phyloP scores from a whole-genome alignment of 2,329 filamentous ascomycete species.

The Fusarium cicatricum region DNA sequence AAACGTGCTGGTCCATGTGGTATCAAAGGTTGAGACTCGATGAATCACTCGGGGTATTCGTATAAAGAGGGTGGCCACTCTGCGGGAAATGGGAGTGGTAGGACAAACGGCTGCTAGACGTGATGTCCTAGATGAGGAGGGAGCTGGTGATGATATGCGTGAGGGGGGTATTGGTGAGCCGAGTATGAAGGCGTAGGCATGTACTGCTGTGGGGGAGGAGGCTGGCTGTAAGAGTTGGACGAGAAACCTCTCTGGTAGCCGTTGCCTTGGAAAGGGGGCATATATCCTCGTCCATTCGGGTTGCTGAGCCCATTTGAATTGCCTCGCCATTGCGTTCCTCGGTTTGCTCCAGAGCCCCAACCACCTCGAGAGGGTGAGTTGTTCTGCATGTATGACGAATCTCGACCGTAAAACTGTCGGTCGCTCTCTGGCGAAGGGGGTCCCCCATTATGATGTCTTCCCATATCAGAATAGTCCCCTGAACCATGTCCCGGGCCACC shows the following conservation, averaged over 20 bases:
- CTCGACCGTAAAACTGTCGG: constrained; percentile 8
- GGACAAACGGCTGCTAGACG: constrained; percentile 11
- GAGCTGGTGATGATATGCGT: constrained; percentile 21
- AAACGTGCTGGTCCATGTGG: too few relatives aligned
- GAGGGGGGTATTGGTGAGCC: constrained; percentile 14
- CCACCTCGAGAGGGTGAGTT: not conserved
- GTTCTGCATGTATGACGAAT: constrained; percentile 2
- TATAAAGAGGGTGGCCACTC: not conserved
- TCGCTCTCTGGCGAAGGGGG: constrained; percentile 18
- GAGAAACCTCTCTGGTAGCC: constrained; percentile 13
- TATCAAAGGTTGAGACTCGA: too few relatives aligned
- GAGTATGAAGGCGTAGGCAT: constrained; percentile 5
- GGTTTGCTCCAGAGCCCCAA: constrained; percentile 13
- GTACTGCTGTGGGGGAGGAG: constrained; percentile 16
- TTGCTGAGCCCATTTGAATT: constrained; percentile 14
- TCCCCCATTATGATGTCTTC: constrained; percentile 2
- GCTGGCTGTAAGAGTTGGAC: not conserved
- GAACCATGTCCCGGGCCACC: not conserved
- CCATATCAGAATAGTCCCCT: constrained; percentile 3
- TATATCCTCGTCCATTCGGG: constrained; percentile 8
- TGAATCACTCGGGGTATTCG: too few relatives aligned
- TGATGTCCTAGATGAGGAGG: constrained; percentile 24
- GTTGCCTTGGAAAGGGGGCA: constrained; percentile 15
- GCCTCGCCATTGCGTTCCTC: constrained; percentile 20
- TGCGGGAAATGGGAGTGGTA: not conserved